Base-by-base conservation (phyloP, 495 filamentous ascomycete genomes). In the Penicillium verhagenii region DNA sequence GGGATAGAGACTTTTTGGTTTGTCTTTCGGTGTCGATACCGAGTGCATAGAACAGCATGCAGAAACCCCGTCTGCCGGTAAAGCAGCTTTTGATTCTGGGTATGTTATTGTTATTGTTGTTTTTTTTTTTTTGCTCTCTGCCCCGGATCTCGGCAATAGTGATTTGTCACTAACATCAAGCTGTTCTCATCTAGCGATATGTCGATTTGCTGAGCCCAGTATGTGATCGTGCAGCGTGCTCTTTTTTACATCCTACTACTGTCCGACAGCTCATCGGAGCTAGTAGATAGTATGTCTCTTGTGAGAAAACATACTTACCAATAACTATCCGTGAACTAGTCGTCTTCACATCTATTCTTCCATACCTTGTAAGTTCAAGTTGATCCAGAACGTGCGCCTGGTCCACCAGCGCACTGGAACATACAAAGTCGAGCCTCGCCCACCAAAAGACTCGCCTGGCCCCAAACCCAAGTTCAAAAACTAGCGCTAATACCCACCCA, bases 181-280 rank as follows among this genome's bases (percentile, higher is more conserved):
- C n/a, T n/a, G n/a, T n/a, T n/a, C n/a, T 45, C 23, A 24, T 39
- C 7, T 52, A 82, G 79, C 80, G 65, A 78, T 84, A 76, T 81
- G 78, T 66, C 84, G 93, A 60, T 92, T 97, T 63, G 90, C 92
- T 47, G 93, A 97, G 66, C 93, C 84, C 37, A 71, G 75, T 78
- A 73, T 50, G 68, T 69, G 21, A 38, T 10, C 40, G 28, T 10
- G 5, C 16, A 45, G 42, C 10, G 19, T n/a, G n/a, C n/a, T n/a
- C n/a, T n/a, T n/a, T n/a, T n/a, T n/a, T n/a, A n/a, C n/a, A n/a
- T n/a, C n/a, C n/a, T n/a, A n/a, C n/a, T n/a, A n/a, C n/a, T n/a
- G n/a, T n/a, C n/a, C n/a, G n/a, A n/a, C n/a, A n/a, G n/a, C n/a
- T n/a, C n/a, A n/a, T n/a, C n/a, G n/a, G n/a, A n/a, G n/a, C n/a